Percentiles rank a stretch among this genome's conserved stretches.
Conservation (phyloP, 2,329 filamentous ascomycete genomes). For the Sclerotinia sclerotiorum region DNA sequence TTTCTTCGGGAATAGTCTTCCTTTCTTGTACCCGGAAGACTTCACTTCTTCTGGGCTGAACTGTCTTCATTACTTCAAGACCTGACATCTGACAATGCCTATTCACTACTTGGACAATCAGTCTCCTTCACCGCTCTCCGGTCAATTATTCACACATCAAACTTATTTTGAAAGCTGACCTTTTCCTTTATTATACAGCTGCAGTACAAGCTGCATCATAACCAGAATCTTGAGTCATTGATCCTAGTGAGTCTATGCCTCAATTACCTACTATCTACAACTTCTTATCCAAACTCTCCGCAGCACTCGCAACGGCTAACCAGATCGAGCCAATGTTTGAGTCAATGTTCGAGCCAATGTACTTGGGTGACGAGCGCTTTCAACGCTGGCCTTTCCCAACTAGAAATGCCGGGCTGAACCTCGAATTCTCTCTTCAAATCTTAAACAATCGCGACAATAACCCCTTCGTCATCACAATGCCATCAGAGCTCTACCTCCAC, state of each 20-base stretch:
- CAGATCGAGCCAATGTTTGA: background rate
- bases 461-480: background rate
- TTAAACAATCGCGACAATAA: background rate
- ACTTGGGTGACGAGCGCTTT: background rate
- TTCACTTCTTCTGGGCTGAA: background rate
- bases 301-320: background rate
- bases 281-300: background rate
- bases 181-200: background rate
- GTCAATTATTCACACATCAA: background rate
- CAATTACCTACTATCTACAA: background rate
- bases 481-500: background rate
- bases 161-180: background rate
- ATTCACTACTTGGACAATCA: background rate
- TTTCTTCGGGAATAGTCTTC: background rate
- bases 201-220: background rate
- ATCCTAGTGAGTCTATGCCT: conserved; percentile 3
- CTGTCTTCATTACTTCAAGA: background rate
- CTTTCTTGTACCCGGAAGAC: background rate
- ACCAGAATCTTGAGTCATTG: background rate
- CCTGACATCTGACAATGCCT: background rate
- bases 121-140: background rate
- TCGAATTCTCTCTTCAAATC: background rate
- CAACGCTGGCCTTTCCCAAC: background rate
- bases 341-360: background rate
- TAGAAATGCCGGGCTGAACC: background rate